Evolutionary conservation across 2,329 filamentous ascomycete genomes (phyloP), one percentile per base, ranked within the genome.

Genomic region (Aspergillus caelatus): DNA sequence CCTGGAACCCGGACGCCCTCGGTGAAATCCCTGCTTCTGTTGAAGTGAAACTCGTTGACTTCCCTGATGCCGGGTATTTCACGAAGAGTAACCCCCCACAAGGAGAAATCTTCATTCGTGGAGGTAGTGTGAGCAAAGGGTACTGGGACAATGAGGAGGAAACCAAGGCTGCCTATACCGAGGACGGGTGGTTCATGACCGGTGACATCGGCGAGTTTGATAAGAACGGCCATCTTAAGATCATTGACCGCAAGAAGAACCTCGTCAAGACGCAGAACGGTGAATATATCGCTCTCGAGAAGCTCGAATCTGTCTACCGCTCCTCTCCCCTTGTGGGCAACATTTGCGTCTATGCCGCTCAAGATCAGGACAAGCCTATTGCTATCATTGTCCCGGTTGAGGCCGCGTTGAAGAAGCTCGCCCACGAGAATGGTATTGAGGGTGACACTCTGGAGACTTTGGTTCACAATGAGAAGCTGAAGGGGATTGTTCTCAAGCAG

Each of bases 201-300:
- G 94, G 94, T 65, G 94, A 98, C 74, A 95, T 98, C 77, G 94
- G 94, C 72, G 92, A 97, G 77, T 95, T 94, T 72, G 89, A 94
- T 78, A 76, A 82, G 52, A 85, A 90, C 65, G 94, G 94, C 50
- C 91, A 96, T 77, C 80, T 98, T 68, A 87, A 85, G 71, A 90
- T 98, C 76, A 94, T 98, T 74, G 94, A 98, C 79, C 92, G 94
- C 71, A 94, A 97, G 88, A 98, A 98, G 89, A 98, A 98, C 81
- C 84, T 98, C 61, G 92, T 98, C 79, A 98, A 98, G 88, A 94
- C 95, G 67, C 87, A 92, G 68, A 93, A 94, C 65, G 94, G 94
- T 70, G 94, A 98, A 84, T 98, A 98, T 80, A 96, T 98, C 77
- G 95, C 94, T 26, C 86, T 99, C 4, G 94, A 98, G 83, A 97